Conservation (phyloP, 2,329 filamentous ascomycete species). For the Pleoardoris graminearum region DNA sequence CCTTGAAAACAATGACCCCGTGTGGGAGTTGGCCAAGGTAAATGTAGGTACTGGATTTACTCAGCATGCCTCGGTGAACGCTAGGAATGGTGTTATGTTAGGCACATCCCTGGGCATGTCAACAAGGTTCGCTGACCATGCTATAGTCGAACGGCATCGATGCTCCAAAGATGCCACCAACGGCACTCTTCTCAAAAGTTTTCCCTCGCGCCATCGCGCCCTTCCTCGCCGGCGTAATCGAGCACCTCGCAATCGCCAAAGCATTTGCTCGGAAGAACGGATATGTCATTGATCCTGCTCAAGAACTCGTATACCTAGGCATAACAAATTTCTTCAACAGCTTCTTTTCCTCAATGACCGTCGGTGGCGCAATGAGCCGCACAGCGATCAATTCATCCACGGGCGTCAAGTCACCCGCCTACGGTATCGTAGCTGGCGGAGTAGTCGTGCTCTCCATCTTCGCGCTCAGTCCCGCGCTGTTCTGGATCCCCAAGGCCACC, state of each 20-base stretch:
- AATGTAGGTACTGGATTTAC: conserved; percentile 25
- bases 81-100: too few relatives aligned
- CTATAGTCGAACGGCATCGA: conserved; percentile 56
- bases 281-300: conserved; percentile 66
- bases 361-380: conserved; percentile 68
- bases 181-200: conserved; percentile 57
- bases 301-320: conserved; percentile 67
- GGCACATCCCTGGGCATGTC: too few relatives aligned
- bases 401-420: conserved; percentile 64
- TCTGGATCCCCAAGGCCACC: conserved; percentile 70
- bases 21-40: conserved; percentile 64
- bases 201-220: conserved; percentile 61
- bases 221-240: conserved; percentile 63
- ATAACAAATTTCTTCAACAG: conserved; percentile 66
- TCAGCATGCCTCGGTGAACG: too few relatives aligned
- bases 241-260: conserved; percentile 67
- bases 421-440: conserved; percentile 62
- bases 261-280: conserved; percentile 65
- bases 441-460: conserved; percentile 66
- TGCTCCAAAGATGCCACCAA: conserved; percentile 54
- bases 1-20: conserved; percentile 47
- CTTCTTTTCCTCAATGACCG: conserved; percentile 67
- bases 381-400: conserved; percentile 69
- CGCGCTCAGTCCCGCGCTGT: conserved; percentile 62
- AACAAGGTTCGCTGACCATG: not conserved